phyloP scores from a whole-genome alignment of 2,329 filamentous ascomycete species.

The Stagonosporopsis cucurbitacearum region DNA sequence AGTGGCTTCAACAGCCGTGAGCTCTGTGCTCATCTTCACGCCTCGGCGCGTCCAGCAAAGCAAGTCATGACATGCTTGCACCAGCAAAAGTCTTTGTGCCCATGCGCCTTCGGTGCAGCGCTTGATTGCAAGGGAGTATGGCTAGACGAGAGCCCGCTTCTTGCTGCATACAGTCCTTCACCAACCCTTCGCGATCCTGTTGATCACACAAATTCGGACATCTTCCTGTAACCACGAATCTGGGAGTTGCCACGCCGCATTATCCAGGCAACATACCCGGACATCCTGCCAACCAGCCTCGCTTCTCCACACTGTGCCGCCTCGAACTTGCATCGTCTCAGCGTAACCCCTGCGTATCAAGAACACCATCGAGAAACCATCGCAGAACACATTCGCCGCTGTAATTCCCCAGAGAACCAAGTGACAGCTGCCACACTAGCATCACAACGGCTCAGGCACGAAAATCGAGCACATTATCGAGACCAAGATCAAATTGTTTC shows the following conservation, averaged over 20 bases:
- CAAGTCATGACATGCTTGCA: conserved; percentile 28
- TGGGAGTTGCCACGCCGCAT: conserved; percentile 14
- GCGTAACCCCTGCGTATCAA: conserved; percentile 39
- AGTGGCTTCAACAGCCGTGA: conserved; percentile 32
- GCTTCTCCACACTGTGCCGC: conserved; percentile 15
- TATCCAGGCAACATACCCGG: conserved; percentile 10
- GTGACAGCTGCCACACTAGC: conserved; percentile 17
- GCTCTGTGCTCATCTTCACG: conserved; percentile 30
- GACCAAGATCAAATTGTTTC: not conserved
- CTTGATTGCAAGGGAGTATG: conserved; percentile 31
- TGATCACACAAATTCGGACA: conserved; percentile 19
- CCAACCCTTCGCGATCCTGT: conserved; percentile 25
- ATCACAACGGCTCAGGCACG: conserved; percentile 23
- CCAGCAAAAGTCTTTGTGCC: conserved; percentile 23
- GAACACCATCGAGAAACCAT: conserved; percentile 21
- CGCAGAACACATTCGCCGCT: conserved; percentile 9
- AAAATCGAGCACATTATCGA: not conserved
- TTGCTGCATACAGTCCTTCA: conserved; percentile 28
- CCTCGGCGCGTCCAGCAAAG: conserved; percentile 40
- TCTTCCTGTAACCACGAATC: conserved; percentile 19
- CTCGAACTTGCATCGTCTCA: conserved; percentile 48
- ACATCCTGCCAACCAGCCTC: conserved; percentile 5
- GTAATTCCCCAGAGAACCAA: conserved; percentile 16
- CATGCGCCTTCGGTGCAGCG: conserved; percentile 30
- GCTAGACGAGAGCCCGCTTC: conserved; percentile 27